Conservation (phyloP, 2,329 filamentous ascomycete genomes). For the Xylaria arbuscula region DNA sequence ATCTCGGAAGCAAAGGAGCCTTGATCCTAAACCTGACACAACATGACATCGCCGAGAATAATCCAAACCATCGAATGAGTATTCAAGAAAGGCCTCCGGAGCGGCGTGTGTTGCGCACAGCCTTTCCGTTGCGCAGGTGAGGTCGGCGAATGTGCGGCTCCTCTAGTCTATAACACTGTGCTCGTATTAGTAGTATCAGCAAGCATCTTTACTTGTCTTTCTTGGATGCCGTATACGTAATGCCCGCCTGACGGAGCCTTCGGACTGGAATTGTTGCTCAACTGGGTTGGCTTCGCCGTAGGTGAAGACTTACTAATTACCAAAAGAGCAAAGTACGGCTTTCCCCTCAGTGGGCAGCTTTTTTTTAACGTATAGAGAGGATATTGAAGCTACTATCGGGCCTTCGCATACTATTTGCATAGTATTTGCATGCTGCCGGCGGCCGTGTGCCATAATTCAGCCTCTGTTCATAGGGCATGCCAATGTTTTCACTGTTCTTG, state of each 20-base stretch:
- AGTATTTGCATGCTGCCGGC: slow-evolving; percentile 9
- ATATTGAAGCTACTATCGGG: slow-evolving; percentile 20
- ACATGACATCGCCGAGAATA: slow-evolving; percentile 11
- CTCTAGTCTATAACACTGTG: background rate
- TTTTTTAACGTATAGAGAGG: background rate
- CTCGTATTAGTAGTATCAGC: slow-evolving; percentile 13
- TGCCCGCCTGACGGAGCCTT: background rate
- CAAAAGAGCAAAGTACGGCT: too few species aligned
- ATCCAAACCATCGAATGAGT: slow-evolving; percentile 9
- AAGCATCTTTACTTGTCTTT: background rate
- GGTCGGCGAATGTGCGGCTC: slow-evolving; percentile 11
- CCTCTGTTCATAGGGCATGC: background rate
- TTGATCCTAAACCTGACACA: slow-evolving; percentile 13
- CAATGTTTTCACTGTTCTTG: background rate
- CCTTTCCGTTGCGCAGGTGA: slow-evolving; percentile 3
- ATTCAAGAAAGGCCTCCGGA: background rate
- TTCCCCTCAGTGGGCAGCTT: background rate
- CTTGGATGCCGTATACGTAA: slow-evolving; percentile 9
- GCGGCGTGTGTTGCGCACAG: slow-evolving; percentile 1
- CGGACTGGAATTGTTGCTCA: slow-evolving; percentile 3
- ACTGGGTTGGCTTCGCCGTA: slow-evolving; percentile 2
- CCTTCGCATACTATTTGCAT: slow-evolving; percentile 15
- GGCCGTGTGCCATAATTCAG: background rate
- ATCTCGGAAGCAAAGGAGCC: slow-evolving; percentile 21
- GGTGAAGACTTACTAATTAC: slow-evolving; percentile 1